Conservation (phyloP, 768 basidiomycete species). For the Crepidotus variabilis region DNA sequence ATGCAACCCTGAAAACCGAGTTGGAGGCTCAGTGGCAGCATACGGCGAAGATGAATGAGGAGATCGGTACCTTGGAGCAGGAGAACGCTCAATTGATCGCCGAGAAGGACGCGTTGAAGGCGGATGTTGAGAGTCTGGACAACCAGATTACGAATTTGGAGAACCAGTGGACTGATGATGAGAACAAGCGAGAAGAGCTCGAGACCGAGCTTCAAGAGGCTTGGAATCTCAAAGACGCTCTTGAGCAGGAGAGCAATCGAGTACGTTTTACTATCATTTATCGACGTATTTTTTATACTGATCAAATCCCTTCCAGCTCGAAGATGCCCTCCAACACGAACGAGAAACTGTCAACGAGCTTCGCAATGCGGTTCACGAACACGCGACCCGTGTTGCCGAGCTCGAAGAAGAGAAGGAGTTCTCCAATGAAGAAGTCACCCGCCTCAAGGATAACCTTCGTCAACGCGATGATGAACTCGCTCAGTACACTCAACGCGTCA, state of each 20-base stretch:
- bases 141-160: constrained; percentile 44
- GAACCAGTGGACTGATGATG: constrained; percentile 50
- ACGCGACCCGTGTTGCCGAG: constrained; percentile 45
- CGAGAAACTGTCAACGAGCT: constrained; percentile 49
- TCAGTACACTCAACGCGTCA: constrained; percentile 41
- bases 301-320: constrained; percentile 33
- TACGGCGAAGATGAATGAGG: constrained; percentile 53
- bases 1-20: constrained; percentile 51
- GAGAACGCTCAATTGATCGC: constrained; percentile 30
- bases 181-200: constrained; percentile 51
- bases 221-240: constrained; percentile 45
- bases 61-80: constrained; percentile 28
- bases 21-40: constrained; percentile 70
- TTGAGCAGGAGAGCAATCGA: constrained; percentile 55
- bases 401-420: constrained; percentile 56
- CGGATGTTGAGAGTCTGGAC: constrained; percentile 39
- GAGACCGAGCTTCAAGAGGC: constrained; percentile 54
- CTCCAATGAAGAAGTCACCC: constrained; percentile 47
- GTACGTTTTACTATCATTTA: constrained; percentile 34
- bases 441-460: constrained; percentile 53
- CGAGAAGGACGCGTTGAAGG: constrained; percentile 37
- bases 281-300: not conserved
- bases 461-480: constrained; percentile 55
- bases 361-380: constrained; percentile 45
- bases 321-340: constrained; percentile 48